Base-by-base conservation (phyloP, 2,329 filamentous ascomycete genomes). In the Fusarium tanahbumbuense region DNA sequence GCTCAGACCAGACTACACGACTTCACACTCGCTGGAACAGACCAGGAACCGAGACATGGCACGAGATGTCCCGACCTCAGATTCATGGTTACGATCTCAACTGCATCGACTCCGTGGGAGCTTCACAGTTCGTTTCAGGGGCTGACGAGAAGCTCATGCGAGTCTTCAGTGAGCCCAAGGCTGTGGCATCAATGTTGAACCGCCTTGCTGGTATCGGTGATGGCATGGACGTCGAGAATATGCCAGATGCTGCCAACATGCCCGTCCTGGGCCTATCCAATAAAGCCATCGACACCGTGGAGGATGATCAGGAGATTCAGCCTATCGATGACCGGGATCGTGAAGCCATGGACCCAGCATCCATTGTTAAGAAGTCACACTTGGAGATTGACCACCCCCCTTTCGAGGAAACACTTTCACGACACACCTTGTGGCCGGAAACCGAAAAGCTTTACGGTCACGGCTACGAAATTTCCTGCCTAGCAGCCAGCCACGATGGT, bases 31-130 rank as follows among this genome's bases (percentile, higher is more conserved):
- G 90, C 75, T 98, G 95, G 96, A 87, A 86, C 64, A 83, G 84
- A 20, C 61, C 74, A 8, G 71, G 68, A 9, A 57, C 59, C 7
- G 68, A 74, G 28, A 93, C 93, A 13, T 99, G 96, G 96, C 95
- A 98, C 80, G 96, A 99, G 79, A 94, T 98, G 84, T 92, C 94
- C 2, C 87, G 96, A 52, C 96, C 96, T 6, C 96, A 99, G 78
- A 99, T 99, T 70, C 96, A 99, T 78, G 96, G 96, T 40, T 99
- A 99, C 79, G 95, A 99, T 78, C 86, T 99, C 57, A 99, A 98
- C 83, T 98, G 96, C 79, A 90, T 98, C 68, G 92, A 94, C 76
- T 87, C 90, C 1, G 84, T 98, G 8, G 90, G 89, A 10, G 80
- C 87, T 10, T 86, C 88, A 10, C 91, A 91, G 72, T 99, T 99